Base-by-base conservation (phyloP, 176 grass and related monocot species). In the Alopecurus myosuroides region DNA sequence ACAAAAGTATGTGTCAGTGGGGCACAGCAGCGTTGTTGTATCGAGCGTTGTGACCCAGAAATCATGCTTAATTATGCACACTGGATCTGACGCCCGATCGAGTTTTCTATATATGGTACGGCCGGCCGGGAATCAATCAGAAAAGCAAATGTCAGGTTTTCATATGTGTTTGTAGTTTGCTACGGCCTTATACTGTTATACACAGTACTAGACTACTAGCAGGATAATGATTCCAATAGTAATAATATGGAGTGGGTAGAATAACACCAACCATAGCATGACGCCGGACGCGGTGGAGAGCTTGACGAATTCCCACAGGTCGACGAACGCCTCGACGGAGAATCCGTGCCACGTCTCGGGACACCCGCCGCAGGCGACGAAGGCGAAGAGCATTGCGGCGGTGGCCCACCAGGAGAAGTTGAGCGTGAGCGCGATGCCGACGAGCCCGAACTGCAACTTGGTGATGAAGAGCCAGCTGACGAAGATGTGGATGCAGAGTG, bases 331-430 rank as follows among this genome's bases (percentile, higher is more conserved):
- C 83, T 98, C 95, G 39, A 90, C 18, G 7, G 95, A 95, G 93
- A 98, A 95, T 0, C 95, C 95, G 4, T 88, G 85, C 95, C 95
- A 98, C 31, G 95, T 95, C 4, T 86, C 70, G 0, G 95, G 95
- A 91, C 95, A 98, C 0, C 95, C 89, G 0, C 95, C 95, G n/a
- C 85, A 88, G 1, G 87, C 55, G 57, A 92, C 89, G 72, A 92
- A 98, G 6, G 28, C 60, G 52, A 88, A 95, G 6, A 87, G 91
- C 70, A 88, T 68, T 35, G 76, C 28, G 10, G 13, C 87, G 23
- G 87, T 85, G 3, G 84, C 85, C 95, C 95, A 98, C 95, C 93
- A 98, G 0, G 95, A 98, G 89, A 98, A 95, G 89, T 95, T 95
- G 82, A 98, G 92, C 3, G 95, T 98, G 70, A 90, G 53, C 1